Evolutionary conservation across 148 eudicot species (phyloP).

Genomic region (Heliamphora exappendiculata): DNA sequence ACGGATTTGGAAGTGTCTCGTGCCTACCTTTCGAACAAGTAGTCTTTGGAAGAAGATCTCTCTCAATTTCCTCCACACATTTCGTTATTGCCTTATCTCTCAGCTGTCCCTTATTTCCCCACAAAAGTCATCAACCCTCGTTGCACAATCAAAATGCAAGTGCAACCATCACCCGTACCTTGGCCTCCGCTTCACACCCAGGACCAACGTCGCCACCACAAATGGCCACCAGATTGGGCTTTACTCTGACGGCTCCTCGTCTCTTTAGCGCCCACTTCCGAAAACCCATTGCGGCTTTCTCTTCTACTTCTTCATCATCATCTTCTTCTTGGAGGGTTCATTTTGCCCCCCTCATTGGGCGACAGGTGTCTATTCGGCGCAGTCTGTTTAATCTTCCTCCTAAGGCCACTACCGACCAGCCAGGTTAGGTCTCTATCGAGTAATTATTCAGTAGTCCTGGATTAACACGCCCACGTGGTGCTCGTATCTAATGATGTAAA

Average conservation of each 20-base stretch:
- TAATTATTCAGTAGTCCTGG: too few relatives aligned
- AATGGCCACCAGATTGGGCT: slow-evolving; percentile 71
- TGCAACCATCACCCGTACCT: slow-evolving; percentile 7
- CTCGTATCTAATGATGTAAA: too few relatives aligned
- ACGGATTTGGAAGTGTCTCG: too few relatives aligned
- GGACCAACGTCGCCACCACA: slow-evolving; percentile 15
- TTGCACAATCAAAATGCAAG: too few relatives aligned
- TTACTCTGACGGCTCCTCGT: slow-evolving; percentile 38
- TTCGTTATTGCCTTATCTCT: slow-evolving; percentile 41
- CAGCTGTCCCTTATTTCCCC: slow-evolving; percentile 6
- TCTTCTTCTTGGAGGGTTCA: slow-evolving; percentile 26
- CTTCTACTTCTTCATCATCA: neutral
- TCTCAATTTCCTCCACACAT: slow-evolving; percentile 7
- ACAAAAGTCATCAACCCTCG: neutral
- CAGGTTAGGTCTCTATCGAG: slow-evolving; percentile 46
- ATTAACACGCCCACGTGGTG: too few relatives aligned
- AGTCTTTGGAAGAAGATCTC: too few relatives aligned
- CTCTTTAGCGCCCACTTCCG: slow-evolving; percentile 35
- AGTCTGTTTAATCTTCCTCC: slow-evolving; percentile 40
- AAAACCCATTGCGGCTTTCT: slow-evolving; percentile 22
- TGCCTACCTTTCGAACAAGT: too few relatives aligned
- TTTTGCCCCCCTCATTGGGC: slow-evolving; percentile 28
- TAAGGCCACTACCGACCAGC: slow-evolving; percentile 73
- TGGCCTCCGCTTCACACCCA: slow-evolving; percentile 9
- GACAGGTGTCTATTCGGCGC: slow-evolving; percentile 28